Base-by-base conservation (phyloP, 2,329 filamentous ascomycete species). In the Pseudocercospora pini-densiflorae region DNA sequence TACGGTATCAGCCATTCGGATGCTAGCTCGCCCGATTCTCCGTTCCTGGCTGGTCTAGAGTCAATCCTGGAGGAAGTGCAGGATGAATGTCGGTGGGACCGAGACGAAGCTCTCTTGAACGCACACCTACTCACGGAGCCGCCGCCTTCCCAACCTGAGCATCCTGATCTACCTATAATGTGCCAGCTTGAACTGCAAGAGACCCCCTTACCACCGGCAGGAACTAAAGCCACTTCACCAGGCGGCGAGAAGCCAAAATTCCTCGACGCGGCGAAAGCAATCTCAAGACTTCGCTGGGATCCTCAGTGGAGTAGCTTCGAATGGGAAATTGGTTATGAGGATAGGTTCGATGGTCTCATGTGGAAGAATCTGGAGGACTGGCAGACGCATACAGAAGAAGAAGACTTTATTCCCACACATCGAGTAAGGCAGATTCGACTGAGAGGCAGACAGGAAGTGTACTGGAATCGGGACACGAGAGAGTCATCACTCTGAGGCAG, bases 341-440 rank as follows among this genome's bases (percentile, higher is more conserved):
- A 88, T 71, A 79, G 85, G 9, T 87, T 87, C 62, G 63, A 65
- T 29, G 84, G 83, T 0, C 77, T 81, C 21, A 78, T 81, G 63
- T 85, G 86, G 74, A 80, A 81, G 10, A 71, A 76, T 8, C 74
- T 86, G 2, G 78, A 80, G 54, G 78, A 77, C n/a, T 87, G 85
- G 85, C 65, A 85, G 71, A 81, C 78, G 19, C 84, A 86, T 57
- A 80, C 81, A 33, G 86, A 85, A 9, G 79, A 87, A 29, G 84
- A 87, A 65, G 85, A 87, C 55, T 87, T 86, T 63, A 86, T 87
- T 63, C 85, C 85, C 2, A 81, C 83, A 68, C 84, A 87, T 75
- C 80, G 85, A 2, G 82, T 87, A 19, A 66, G 84, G 62, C 83
- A 85, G 66, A 83, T 86, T 69, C 83, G 80, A 68, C 78, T 78